These are phyloP conservation scores for Apium graveolens DNA, from an alignment of 129 eudicot species.

Conservation along the genomic window DNA sequence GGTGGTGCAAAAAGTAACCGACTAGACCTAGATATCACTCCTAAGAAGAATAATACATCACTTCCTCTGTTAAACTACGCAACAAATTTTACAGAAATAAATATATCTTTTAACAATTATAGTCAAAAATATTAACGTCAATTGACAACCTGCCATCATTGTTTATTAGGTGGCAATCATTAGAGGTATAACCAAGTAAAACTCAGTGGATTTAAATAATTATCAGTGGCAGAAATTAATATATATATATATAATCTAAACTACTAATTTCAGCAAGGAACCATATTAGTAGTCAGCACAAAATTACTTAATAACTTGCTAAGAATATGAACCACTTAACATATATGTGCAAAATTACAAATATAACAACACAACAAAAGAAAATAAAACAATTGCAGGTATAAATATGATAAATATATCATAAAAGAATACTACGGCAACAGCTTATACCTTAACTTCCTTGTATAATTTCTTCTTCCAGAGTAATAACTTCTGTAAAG, in stretches of 20 bases:
- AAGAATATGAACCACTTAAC: constrained; percentile 4
- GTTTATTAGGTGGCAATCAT: background rate
- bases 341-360: background rate
- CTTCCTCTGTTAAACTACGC: background rate
- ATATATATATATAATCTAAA: background rate
- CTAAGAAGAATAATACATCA: background rate
- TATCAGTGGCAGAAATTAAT: background rate
- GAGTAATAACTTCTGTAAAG: constrained; percentile 67
- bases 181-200: too few relatives aligned
- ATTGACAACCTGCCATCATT: background rate
- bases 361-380: background rate
- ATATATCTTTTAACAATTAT: too few relatives aligned
- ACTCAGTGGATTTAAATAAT: background rate
- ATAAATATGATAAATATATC: too few relatives aligned
- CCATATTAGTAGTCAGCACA: background rate
- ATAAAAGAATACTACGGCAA: too few relatives aligned
- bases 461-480: constrained; percentile 96
- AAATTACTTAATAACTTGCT: background rate
- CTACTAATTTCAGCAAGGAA: background rate
- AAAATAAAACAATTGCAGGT: background rate
- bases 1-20: background rate
- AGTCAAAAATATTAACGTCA: too few relatives aligned
- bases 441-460: too few relatives aligned
- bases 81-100: background rate
- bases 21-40: background rate